These are phyloP conservation scores for Magnolia officinalis DNA, from an alignment of 164 flowering plant species.

Conservation along the genomic window DNA sequence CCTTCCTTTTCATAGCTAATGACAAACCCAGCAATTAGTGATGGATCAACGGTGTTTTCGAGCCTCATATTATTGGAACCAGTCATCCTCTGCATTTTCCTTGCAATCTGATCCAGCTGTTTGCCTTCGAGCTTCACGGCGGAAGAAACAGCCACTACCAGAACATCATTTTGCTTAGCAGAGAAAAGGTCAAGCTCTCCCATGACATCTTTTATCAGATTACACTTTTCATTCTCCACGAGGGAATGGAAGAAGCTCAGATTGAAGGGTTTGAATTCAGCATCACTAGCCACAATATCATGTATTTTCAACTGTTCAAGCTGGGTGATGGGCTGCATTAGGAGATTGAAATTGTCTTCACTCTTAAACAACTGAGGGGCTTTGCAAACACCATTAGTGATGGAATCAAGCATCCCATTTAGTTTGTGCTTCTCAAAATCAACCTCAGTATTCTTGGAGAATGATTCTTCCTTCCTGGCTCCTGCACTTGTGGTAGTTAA, in stretches of 20 bases:
- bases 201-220: conserved; percentile 4
- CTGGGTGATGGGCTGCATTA: background rate
- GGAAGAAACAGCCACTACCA: conserved; percentile 13
- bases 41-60: conserved; percentile 13
- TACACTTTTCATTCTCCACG: conserved; percentile 8
- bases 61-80: conserved; percentile 9
- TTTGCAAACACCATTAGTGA: conserved; percentile 1
- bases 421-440: conserved; percentile 1
- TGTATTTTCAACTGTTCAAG: background rate
- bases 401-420: background rate
- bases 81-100: conserved; percentile 18
- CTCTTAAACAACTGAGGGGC: background rate
- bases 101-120: conserved; percentile 24
- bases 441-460: background rate
- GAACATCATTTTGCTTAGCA: conserved; percentile 1
- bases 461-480: background rate
- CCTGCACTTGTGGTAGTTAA: background rate
- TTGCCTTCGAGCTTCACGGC: conserved; percentile 19
- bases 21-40: conserved; percentile 22
- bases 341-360: background rate
- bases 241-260: conserved; percentile 9
- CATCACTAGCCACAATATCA: background rate
- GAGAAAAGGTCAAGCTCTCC: conserved; percentile 1
- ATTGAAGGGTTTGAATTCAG: conserved; percentile 10
- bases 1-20: conserved; percentile 16